Evolutionary conservation across 805 yeast genomes (phyloP).

Genomic region (Yarrowia deformans): DNA sequence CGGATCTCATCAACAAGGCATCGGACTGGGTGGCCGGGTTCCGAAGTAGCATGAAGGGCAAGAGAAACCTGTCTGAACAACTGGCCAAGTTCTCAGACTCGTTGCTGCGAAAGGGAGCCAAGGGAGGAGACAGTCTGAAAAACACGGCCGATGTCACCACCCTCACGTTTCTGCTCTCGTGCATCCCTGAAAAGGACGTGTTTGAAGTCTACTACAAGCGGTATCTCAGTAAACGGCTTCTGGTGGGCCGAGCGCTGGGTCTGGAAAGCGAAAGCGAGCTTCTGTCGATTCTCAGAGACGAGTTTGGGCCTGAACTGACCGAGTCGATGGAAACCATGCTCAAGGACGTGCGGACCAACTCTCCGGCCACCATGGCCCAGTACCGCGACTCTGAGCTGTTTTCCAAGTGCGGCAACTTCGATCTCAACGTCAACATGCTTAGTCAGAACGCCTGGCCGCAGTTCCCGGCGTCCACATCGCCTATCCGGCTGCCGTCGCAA

Average conservation of each 20-base stretch:
- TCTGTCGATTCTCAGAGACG: slow-evolving; percentile 81
- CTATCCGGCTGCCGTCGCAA: slow-evolving; percentile 45
- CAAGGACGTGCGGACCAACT: slow-evolving; percentile 78
- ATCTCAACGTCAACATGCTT: slow-evolving; percentile 45
- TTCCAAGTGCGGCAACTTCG: slow-evolving; percentile 18
- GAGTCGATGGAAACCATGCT: slow-evolving; percentile 93
- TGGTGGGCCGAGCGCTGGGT: slow-evolving; percentile 75
- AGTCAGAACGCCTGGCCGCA: slow-evolving; percentile 50
- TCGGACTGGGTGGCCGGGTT: slow-evolving; percentile 31
- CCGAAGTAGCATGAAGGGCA: slow-evolving; percentile 27
- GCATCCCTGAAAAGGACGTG: slow-evolving; percentile 88
- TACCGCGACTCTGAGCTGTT: slow-evolving; percentile 54
- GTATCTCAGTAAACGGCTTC: slow-evolving; percentile 83
- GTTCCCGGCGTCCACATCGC: slow-evolving; percentile 44
- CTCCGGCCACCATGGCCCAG: slow-evolving; percentile 67
- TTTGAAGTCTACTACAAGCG: slow-evolving; percentile 92
- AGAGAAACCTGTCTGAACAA: slow-evolving; percentile 45
- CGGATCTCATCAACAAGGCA: not conserved
- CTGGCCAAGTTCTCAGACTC: slow-evolving; percentile 49
- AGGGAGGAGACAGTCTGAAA: slow-evolving; percentile 28
- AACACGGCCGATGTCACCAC: slow-evolving; percentile 4
- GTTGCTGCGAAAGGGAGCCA: slow-evolving; percentile 45
- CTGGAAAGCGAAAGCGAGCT: slow-evolving; percentile 81
- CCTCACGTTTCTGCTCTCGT: slow-evolving; percentile 79
- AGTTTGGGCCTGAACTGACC: slow-evolving; percentile 88